Conservation (phyloP, 129 eudicot genomes). For the Centrapalus pauciflorus region DNA sequence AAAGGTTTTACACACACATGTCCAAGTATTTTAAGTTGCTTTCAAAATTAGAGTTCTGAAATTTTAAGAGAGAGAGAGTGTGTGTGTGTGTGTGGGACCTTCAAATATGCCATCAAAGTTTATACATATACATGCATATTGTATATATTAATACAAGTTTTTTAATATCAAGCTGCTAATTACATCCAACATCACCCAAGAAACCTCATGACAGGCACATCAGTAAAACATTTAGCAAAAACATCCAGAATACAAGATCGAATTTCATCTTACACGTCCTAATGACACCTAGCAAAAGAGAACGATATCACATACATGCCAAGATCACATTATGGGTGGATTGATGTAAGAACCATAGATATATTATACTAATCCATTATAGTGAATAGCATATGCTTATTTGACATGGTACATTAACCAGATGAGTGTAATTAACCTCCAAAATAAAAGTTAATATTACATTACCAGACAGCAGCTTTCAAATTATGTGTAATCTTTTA, state of each 20-base stretch:
- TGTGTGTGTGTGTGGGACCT: too few species aligned
- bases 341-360: neutral
- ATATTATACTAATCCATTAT: too few species aligned
- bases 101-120: neutral
- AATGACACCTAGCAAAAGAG: neutral
- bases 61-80: too few species aligned
- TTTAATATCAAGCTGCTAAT: neutral
- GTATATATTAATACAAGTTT: neutral
- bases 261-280: neutral
- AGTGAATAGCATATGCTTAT: neutral
- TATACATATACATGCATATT: neutral
- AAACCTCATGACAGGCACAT: neutral
- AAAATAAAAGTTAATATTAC: neutral
- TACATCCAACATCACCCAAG: neutral
- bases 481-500: slow-evolving; percentile 8
- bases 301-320: neutral
- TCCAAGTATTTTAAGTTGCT: too few species aligned
- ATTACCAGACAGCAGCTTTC: slow-evolving; percentile 21
- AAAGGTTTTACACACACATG: too few species aligned
- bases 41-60: too few species aligned
- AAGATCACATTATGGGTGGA: neutral
- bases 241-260: neutral
- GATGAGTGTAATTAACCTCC: neutral
- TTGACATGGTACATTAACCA: neutral
- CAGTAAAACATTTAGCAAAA: neutral